Conservation (phyloP, 768 basidiomycete species). For the Tricholoma matsutake region DNA sequence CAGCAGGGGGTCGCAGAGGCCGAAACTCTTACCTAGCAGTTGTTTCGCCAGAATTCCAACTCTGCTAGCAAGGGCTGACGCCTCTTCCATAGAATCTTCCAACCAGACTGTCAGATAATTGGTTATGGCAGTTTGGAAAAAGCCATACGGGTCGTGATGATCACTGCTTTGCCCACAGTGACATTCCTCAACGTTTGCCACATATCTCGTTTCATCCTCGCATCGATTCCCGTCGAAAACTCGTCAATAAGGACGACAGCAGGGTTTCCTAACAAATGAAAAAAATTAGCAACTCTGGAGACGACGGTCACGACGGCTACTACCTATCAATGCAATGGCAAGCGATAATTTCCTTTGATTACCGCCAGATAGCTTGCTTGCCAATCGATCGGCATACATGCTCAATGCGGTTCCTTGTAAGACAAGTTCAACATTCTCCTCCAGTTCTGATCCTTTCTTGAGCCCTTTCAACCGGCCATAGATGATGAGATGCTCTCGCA, state of each 20-base stretch:
- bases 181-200: conserved; percentile 70
- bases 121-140: background rate
- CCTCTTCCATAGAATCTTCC: conserved; percentile 81
- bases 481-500: conserved; percentile 69
- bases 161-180: conserved; percentile 62
- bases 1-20: too few relatives aligned
- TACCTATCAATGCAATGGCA: conserved; percentile 74
- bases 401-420: conserved; percentile 56
- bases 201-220: conserved; percentile 82
- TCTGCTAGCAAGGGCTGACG: conserved; percentile 69
- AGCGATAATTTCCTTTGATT: conserved; percentile 76
- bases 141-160: conserved; percentile 66
- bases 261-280: conserved; percentile 62
- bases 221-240: conserved; percentile 81
- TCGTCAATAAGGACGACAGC: conserved; percentile 79
- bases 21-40: conserved; percentile 51
- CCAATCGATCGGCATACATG: conserved; percentile 65
- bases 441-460: conserved; percentile 42
- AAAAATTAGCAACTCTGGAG: background rate
- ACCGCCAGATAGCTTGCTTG: conserved; percentile 73
- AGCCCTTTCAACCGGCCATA: conserved; percentile 77
- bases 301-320: too few relatives aligned
- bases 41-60: conserved; percentile 74
- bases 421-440: conserved; percentile 51
- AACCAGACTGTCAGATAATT: background rate